A percentile compares a stretch with the other conserved stretches of the same genome.
Conservation (phyloP, 2,329 filamentous ascomycete species). For the Golovinomyces cichoracearum region DNA sequence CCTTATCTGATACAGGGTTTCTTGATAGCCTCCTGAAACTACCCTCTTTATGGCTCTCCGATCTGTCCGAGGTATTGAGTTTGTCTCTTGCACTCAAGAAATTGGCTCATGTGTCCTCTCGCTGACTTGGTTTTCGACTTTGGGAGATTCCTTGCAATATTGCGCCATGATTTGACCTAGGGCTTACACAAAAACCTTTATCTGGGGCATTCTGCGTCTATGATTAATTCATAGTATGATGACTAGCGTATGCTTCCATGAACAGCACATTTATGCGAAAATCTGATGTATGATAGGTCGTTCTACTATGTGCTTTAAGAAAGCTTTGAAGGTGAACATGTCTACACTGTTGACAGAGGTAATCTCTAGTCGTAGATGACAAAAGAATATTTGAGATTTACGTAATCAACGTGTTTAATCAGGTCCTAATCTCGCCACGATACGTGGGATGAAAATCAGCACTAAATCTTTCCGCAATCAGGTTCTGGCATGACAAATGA, state of each 20-base stretch:
- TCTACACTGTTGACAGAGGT: not conserved
- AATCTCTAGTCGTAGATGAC: not conserved
- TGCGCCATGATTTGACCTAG: too few species aligned
- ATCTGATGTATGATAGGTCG: not conserved
- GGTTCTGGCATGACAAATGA: conserved; percentile 3
- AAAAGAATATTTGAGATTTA: not conserved
- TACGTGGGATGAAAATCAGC: conserved; percentile 9
- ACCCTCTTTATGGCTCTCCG: too few species aligned
- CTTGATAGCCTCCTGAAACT: too few species aligned
- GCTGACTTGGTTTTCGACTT: too few species aligned
- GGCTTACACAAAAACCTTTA: too few species aligned
- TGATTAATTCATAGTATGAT: too few species aligned
- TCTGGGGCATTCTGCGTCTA: too few species aligned
- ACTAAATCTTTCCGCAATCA: conserved; percentile 4
- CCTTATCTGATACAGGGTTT: too few species aligned
- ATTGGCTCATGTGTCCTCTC: too few species aligned
- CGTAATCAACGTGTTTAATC: conserved; percentile 5
- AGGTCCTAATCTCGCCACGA: conserved; percentile 11
- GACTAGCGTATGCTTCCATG: not conserved
- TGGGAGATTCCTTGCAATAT: too few species aligned
- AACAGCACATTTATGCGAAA: not conserved
- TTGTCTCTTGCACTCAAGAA: too few species aligned
- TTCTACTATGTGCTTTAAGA: not conserved
- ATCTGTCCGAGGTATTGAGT: too few species aligned
- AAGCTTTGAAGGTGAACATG: not conserved